These are phyloP conservation scores for Apiospora kogelbergensis DNA, from an alignment of 2,329 filamentous ascomycete genomes.

Conservation along the genomic window DNA sequence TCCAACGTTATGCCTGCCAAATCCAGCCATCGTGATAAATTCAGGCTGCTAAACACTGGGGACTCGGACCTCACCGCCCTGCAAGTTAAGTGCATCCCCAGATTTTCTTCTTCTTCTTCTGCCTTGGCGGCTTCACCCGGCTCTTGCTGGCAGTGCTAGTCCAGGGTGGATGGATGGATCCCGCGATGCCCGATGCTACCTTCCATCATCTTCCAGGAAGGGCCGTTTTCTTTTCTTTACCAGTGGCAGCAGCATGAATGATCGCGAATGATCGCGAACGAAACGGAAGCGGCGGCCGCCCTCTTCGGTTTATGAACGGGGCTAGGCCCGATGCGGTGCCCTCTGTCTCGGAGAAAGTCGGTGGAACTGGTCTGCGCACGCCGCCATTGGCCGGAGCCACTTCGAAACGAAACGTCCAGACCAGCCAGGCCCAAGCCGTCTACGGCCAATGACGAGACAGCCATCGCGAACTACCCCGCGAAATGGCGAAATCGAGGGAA, in stretches of 20 bases:
- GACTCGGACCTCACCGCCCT: conserved; percentile 3
- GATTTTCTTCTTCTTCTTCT: neutral
- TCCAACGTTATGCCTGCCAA: neutral
- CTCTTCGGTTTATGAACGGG: neutral
- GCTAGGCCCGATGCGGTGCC: conserved; percentile 9
- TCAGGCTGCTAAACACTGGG: conserved; percentile 1
- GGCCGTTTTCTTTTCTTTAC: neutral
- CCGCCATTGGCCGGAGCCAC: neutral
- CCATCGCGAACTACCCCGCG: conserved; percentile 9
- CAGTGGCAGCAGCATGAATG: neutral
- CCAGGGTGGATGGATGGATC: neutral
- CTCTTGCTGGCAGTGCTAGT: neutral
- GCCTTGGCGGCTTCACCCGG: neutral
- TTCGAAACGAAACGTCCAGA: conserved; percentile 9
- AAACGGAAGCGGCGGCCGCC: conserved; percentile 5
- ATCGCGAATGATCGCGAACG: neutral
- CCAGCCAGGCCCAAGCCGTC: neutral
- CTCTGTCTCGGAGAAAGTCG: neutral
- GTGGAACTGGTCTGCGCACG: conserved; percentile 3
- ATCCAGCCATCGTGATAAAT: neutral
- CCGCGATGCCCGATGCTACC: neutral
- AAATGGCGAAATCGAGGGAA: neutral
- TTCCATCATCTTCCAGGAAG: neutral
- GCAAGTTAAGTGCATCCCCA: conserved; percentile 6
- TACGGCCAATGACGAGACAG: neutral